Evolutionary conservation across 2,329 filamentous ascomycete genomes (phyloP).

Genomic region (Exophiala oligosperma): DNA sequence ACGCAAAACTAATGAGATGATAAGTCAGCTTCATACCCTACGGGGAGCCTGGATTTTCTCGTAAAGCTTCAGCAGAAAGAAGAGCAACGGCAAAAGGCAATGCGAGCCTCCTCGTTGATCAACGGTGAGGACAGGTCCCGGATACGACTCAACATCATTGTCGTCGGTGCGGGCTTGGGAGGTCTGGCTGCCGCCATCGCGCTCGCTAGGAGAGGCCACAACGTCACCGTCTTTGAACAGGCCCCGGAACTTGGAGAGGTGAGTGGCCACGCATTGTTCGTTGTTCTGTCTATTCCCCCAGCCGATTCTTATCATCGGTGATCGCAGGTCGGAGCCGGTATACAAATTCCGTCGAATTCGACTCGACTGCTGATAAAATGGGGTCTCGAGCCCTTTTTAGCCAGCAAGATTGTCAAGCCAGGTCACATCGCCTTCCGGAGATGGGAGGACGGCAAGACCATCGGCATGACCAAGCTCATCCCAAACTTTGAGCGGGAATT

Average conservation of each 20-base stretch:
- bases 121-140: slow-evolving; percentile 7
- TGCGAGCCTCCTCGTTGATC: slow-evolving; percentile 5
- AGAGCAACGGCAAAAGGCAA: slow-evolving; percentile 12
- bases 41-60: slow-evolving; percentile 23
- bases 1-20: background rate
- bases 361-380: slow-evolving; percentile 31
- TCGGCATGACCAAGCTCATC: slow-evolving; percentile 22
- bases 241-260: slow-evolving; percentile 21
- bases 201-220: slow-evolving; percentile 29
- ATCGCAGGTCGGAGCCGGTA: slow-evolving; percentile 33
- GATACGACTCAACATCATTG: slow-evolving; percentile 38
- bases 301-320: background rate
- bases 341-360: slow-evolving; percentile 35
- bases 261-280: background rate
- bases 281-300: too few species aligned
- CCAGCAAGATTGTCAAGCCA: slow-evolving; percentile 17
- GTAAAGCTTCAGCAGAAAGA: slow-evolving; percentile 19
- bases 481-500: slow-evolving; percentile 23
- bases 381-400: slow-evolving; percentile 28
- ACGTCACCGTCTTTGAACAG: slow-evolving; percentile 33
- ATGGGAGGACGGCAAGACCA: slow-evolving; percentile 22
- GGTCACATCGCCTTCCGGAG: slow-evolving; percentile 19
- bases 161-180: slow-evolving; percentile 36
- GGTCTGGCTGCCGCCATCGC: slow-evolving; percentile 35
- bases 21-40: slow-evolving; percentile 22